A percentile compares a stretch with the other conserved stretches of the same genome.
Evolutionary conservation across 352 stramenopile species (phyloP).

Genomic region (Thalassiosira mediterranea): DNA sequence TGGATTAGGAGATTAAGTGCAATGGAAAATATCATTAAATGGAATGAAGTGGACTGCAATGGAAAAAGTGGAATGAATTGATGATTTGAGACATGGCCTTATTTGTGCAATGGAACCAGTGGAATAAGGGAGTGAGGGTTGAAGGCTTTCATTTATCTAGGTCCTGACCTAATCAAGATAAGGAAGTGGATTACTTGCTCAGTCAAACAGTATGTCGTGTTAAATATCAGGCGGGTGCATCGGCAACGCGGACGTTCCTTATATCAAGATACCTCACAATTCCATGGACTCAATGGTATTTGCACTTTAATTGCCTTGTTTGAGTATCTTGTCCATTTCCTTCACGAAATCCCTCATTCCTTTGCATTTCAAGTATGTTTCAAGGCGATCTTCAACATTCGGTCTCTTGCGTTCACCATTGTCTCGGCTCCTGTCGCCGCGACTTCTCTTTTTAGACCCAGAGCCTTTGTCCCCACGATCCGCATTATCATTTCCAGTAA

Average conservation of each 20-base stretch:
- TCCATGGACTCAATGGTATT: slow-evolving; percentile 14
- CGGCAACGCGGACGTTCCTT: too few relatives aligned
- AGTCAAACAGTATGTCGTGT: too few relatives aligned
- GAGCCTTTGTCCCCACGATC: slow-evolving; percentile 7
- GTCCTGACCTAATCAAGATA: too few relatives aligned
- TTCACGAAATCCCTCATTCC: slow-evolving; percentile 67
- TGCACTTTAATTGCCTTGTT: too few relatives aligned
- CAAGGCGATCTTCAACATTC: slow-evolving; percentile 14
- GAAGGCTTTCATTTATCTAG: not conserved
- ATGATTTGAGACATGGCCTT: slow-evolving; percentile 4
- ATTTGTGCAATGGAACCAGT: slow-evolving; percentile 4
- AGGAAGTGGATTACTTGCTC: too few relatives aligned
- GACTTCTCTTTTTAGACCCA: slow-evolving; percentile 26
- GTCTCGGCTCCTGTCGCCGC: slow-evolving; percentile 4
- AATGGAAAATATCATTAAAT: slow-evolving; percentile 16
- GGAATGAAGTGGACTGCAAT: slow-evolving; percentile 40
- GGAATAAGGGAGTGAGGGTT: too few relatives aligned
- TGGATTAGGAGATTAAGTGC: slow-evolving; percentile 7
- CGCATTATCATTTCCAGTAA: too few relatives aligned
- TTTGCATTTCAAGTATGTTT: slow-evolving; percentile 62
- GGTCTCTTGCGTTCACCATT: slow-evolving; percentile 17
- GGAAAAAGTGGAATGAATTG: slow-evolving; percentile 41
- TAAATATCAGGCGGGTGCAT: too few relatives aligned
- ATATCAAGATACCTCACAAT: too few relatives aligned
- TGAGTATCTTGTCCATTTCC: slow-evolving; percentile 73